phyloP scores from a whole-genome alignment of 2,329 filamentous ascomycete genomes.

The Hirsutella thompsonii region DNA sequence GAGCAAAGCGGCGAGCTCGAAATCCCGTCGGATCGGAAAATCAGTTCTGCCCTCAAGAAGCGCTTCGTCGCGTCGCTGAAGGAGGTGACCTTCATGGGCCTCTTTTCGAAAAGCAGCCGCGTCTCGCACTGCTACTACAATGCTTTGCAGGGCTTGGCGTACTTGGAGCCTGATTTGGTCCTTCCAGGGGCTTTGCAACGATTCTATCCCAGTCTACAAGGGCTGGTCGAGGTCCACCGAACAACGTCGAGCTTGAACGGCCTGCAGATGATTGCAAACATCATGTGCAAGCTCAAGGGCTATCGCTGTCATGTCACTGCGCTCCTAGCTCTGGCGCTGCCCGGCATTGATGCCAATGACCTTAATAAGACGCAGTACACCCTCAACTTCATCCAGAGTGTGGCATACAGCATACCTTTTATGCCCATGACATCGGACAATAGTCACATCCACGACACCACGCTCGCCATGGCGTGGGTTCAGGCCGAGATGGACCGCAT shows the following conservation, averaged over 20 bases:
- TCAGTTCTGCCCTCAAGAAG: conserved; percentile 70
- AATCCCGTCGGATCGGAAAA: conserved; percentile 62
- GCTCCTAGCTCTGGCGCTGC: conserved; percentile 78
- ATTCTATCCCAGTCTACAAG: conserved; percentile 94
- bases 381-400: conserved; percentile 85
- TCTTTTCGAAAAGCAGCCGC: conserved; percentile 90
- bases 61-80: conserved; percentile 81
- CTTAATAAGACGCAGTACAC: conserved; percentile 93
- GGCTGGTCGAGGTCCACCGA: conserved; percentile 90
- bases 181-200: conserved; percentile 86
- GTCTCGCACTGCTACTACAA: conserved; percentile 87
- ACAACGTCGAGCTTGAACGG: conserved; percentile 89
- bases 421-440: conserved; percentile 53
- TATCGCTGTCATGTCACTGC: conserved; percentile 94
- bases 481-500: conserved; percentile 88
- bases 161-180: conserved; percentile 81
- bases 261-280: conserved; percentile 79
- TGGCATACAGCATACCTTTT: conserved; percentile 93
- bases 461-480: conserved; percentile 83
- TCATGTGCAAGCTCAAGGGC: conserved; percentile 89
- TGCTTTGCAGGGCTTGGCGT: conserved; percentile 79
- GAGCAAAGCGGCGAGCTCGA: conserved; percentile 89
- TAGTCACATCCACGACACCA: conserved; percentile 57
- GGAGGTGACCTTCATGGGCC: conserved; percentile 95
- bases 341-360: conserved; percentile 95